Percentiles rank a stretch among this genome's conserved stretches.
phyloP scores from a whole-genome alignment of 441 rosid genomes.

The Bocquillonia castaneifolia region DNA sequence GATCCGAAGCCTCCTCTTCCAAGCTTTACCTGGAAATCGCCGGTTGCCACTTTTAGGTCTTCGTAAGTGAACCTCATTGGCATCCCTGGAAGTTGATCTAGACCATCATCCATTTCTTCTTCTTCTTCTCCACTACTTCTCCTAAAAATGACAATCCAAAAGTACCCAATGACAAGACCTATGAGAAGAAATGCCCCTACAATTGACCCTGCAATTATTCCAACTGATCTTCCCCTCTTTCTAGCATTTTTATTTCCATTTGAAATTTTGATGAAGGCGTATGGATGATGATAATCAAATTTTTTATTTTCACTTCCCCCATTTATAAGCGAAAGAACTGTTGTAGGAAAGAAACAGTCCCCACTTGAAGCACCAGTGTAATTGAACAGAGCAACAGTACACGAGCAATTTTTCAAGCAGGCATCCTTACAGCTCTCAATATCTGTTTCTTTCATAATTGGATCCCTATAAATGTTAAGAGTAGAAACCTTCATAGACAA shows the following conservation, averaged over 20 bases:
- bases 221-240: too few relatives aligned
- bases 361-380: not conserved
- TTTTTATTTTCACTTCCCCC: not conserved
- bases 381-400: conserved; percentile 10
- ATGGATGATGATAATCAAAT: not conserved
- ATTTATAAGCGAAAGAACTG: not conserved
- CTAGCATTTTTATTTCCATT: not conserved
- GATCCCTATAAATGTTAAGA: not conserved
- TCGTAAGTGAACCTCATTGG: conserved; percentile 17
- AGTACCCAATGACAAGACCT: too few relatives aligned
- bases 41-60: conserved; percentile 14
- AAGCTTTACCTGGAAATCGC: conserved; percentile 8
- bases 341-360: not conserved
- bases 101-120: too few relatives aligned
- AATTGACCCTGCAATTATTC: too few relatives aligned
- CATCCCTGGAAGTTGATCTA: too few relatives aligned
- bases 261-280: conserved; percentile 2
- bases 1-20: conserved; percentile 24
- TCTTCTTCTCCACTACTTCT: too few relatives aligned
- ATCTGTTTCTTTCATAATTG: not conserved
- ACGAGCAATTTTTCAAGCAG: conserved; percentile 4
- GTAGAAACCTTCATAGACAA: not conserved
- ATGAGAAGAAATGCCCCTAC: too few relatives aligned
- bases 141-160: too few relatives aligned
- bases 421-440: conserved; percentile 7